Base-by-base conservation (phyloP, 768 basidiomycete species). In the Tulasnella sp. region DNA sequence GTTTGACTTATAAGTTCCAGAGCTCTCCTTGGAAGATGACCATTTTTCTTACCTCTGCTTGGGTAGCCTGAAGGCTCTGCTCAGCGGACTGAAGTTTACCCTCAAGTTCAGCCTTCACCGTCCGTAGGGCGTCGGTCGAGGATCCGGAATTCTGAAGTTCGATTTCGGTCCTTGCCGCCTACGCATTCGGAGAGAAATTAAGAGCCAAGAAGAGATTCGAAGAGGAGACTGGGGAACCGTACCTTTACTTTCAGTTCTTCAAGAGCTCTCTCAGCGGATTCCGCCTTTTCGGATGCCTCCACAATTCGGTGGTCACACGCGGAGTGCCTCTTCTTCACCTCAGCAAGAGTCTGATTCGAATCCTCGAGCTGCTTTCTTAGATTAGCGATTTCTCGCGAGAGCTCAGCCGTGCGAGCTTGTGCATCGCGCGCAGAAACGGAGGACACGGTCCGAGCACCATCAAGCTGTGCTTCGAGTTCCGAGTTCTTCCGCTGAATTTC, bases 401-500 rank as follows among this genome's bases (percentile, higher is more conserved):
- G 44, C 37, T 72, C 39, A 15, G 71, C 42, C 39, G 37, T 35
- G 20, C 26, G 75, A n/a, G 55, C 35, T 23, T 76, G 29, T 6
- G 75, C 18, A 42, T n/a, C 51, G 39, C 57, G 46, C 35, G 55
- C 39, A 9, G 51, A 32, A 57, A 40, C n/a, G 20, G 51, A 40
- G 37, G 61, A 69, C 23, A 1, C 35, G n/a, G 55, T 39, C 61
- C 57, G 51, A 37, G 57, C 51, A 26, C 35, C 32, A 29, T 76
- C 75, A 40, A 76, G 75, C 75, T 69, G 39, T 35, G 46, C n/a
- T 51, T 76, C 75, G 26, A 76, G 55, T 61, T 76, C 75, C 55
- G 75, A 32, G 35, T 57, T 76, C 37, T 61, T 51, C n/a, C 39
- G 32, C 39, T 76, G 55, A 11, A 55, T 39, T 37, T 76, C 75